Evolutionary conservation across 345 rosid species (phyloP).

Genomic region (Populus alba): DNA sequence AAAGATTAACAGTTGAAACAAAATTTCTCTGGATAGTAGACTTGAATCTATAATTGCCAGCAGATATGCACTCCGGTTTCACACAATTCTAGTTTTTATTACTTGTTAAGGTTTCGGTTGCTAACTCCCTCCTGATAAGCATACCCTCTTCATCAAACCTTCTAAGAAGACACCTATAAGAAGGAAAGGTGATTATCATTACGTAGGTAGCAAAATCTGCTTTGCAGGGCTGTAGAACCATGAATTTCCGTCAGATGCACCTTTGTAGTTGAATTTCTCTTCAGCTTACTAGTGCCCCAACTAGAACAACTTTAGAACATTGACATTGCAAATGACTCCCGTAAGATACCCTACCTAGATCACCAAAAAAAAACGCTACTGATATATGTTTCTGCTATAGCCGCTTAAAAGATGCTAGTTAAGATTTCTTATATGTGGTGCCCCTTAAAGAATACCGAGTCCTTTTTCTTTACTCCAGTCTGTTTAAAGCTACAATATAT

Average conservation of each 20-base stretch:
- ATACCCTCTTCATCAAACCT: background rate
- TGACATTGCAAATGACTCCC: background rate
- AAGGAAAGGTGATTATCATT: background rate
- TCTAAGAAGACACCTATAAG: slow-evolving; percentile 1
- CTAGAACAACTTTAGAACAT: slow-evolving; percentile 1
- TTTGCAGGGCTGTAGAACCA: background rate
- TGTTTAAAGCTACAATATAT: background rate
- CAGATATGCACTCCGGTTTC: background rate
- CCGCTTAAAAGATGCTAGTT: background rate
- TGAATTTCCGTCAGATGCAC: background rate
- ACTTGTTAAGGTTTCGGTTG: background rate
- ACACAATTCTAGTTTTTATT: background rate
- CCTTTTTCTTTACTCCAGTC: background rate
- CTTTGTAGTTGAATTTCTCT: background rate
- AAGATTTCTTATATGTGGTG: background rate
- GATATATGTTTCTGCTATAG: background rate
- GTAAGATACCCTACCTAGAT: background rate
- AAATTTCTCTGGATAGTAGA: background rate
- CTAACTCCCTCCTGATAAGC: background rate
- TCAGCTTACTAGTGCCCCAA: background rate
- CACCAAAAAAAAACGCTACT: background rate
- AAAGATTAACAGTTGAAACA: background rate
- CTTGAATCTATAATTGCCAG: background rate
- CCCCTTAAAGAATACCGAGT: background rate
- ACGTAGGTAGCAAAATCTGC: background rate